Base-by-base conservation (phyloP, 208 protist genomes). In the Tritrichomonas foetus region DNA sequence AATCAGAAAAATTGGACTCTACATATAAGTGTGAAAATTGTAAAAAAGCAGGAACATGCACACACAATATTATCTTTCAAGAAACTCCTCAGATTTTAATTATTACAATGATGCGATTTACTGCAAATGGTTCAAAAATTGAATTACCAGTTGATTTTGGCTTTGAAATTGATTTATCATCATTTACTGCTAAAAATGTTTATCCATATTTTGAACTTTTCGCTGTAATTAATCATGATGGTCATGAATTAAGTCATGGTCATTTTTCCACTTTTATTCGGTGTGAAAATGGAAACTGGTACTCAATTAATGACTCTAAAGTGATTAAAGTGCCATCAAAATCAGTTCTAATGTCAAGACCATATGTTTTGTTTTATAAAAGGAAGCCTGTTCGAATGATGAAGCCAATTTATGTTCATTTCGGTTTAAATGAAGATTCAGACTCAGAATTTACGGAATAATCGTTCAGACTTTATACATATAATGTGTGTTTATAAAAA, bases 341-440 rank as follows among this genome's bases (percentile, higher is more conserved):
- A 16, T n/a, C n/a, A 3, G 74, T 82, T 16, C 11, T 82, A 25
- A 20, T 30, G 16, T 82, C 74, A 8, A 50, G 41, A n/a, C 74
- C 74, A 30, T 82, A 82, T 20, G 74, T 82, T 82, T 50, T 82
- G 20, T 82, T 82, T 36, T 82, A 82, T 30, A 82, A 75, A 44
- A 75, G 69, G 41, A 41, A 13, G 1, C 14, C 36, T 11, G 69
- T 27, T 5, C 69, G 33, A 44, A 36, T 44, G 3, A 44, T 41
- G n/a, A 36, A 33, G 3, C 69, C 69, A 2, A n/a, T 75, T 13
- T 44, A 44, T 2, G 69, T 75, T 41, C 36, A 27, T 5, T 75
- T 75, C 69, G 69, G 69, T n/a, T n/a, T n/a, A n/a, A n/a, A n/a
- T n/a, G n/a, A n/a, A n/a, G n/a, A n/a, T n/a, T n/a, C n/a, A n/a